A percentile compares a stretch with the other conserved stretches of the same genome.
Evolutionary conservation across 1,284 basidiomycete species (phyloP).

Genomic region (Chalciporus sp.): DNA sequence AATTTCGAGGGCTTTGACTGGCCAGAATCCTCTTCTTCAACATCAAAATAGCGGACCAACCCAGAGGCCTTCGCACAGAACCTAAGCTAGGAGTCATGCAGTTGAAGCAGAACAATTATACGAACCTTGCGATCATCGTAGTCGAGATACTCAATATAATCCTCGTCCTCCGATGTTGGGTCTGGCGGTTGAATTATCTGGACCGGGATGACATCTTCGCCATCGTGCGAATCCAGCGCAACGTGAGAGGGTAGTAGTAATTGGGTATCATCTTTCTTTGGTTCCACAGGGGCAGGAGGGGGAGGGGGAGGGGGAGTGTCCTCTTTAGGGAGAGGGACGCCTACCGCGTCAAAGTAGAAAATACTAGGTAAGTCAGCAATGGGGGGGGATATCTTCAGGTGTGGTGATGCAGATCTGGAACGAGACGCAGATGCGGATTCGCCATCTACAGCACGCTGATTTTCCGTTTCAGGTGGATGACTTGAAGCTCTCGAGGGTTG

Average conservation of each 20-base stretch:
- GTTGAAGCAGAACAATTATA: conserved; percentile 2
- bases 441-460: neutral
- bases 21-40: conserved; percentile 41
- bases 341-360: conserved; percentile 58
- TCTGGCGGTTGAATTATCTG: conserved; percentile 46
- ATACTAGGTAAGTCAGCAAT: conserved; percentile 28
- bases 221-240: conserved; percentile 43
- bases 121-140: conserved; percentile 65
- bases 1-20: conserved; percentile 44
- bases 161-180: conserved; percentile 49
- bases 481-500: conserved; percentile 16
- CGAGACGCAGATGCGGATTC: conserved; percentile 1
- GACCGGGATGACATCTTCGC: conserved; percentile 36
- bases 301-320: neutral
- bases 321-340: conserved; percentile 32
- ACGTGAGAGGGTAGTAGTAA: conserved; percentile 70
- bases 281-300: conserved; percentile 6
- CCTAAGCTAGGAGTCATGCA: conserved; percentile 1
- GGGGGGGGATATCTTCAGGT: neutral
- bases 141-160: conserved; percentile 74
- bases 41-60: conserved; percentile 64
- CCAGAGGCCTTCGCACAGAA: conserved; percentile 39
- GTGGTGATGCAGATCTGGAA: conserved; percentile 7
- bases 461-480: conserved; percentile 19
- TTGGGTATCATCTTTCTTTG: conserved; percentile 21